phyloP scores from a whole-genome alignment of 768 basidiomycete genomes.

The Pisolithus marmoratus region DNA sequence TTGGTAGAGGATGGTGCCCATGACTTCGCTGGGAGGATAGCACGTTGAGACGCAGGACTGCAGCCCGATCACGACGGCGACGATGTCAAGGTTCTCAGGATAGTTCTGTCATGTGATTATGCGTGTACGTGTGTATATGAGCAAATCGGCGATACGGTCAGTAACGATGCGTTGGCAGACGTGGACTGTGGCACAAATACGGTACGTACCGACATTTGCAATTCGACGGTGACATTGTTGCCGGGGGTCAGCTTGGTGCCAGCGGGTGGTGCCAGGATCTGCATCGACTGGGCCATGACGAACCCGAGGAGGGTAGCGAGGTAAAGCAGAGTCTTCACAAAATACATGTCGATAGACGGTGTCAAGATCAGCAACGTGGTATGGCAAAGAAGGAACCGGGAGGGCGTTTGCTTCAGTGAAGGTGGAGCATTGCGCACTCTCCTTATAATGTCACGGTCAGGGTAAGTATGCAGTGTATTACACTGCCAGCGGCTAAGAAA shows the following conservation, averaged over 20 bases:
- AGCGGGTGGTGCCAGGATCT: slow-evolving; percentile 7
- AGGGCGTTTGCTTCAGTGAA: neutral
- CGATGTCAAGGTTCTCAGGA: slow-evolving; percentile 19
- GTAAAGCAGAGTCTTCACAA: slow-evolving; percentile 10
- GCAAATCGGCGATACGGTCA: neutral
- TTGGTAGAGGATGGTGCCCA: slow-evolving; percentile 31
- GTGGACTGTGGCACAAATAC: neutral
- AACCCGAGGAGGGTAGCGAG: slow-evolving; percentile 9
- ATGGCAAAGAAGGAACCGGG: neutral
- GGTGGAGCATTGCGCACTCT: too few relatives aligned
- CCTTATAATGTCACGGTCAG: too few relatives aligned
- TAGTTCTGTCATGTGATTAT: slow-evolving; percentile 8
- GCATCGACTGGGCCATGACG: slow-evolving; percentile 12
- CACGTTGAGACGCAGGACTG: slow-evolving; percentile 20
- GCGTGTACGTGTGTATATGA: too few relatives aligned
- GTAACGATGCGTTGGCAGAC: too few relatives aligned
- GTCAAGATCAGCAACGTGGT: neutral
- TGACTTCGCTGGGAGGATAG: slow-evolving; percentile 13
- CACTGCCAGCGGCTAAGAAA: too few relatives aligned
- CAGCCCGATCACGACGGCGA: slow-evolving; percentile 30
- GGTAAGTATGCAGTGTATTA: too few relatives aligned
- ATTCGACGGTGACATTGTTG: slow-evolving; percentile 7
- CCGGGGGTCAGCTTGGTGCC: slow-evolving; percentile 8
- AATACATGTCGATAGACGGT: slow-evolving; percentile 6
- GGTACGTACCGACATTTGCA: slow-evolving; percentile 13